phyloP scores from a whole-genome alignment of 352 stramenopile species.

The Pythium apleroticum region DNA sequence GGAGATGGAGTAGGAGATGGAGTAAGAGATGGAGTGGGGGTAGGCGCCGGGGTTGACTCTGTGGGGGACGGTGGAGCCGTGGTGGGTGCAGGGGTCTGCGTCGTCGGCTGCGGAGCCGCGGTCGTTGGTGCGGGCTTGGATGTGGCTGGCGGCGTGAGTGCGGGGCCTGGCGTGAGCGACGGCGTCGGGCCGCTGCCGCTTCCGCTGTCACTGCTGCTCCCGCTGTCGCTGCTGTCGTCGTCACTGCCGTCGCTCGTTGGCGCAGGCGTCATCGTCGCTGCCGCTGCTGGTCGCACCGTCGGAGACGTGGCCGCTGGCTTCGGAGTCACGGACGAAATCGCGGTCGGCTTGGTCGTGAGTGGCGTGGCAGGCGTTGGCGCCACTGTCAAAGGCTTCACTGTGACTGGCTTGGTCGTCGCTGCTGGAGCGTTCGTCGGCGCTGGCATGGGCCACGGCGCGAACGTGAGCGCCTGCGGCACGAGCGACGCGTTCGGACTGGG shows the following conservation, averaged over 20 bases:
- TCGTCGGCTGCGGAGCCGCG: constrained; percentile 12
- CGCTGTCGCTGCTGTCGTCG: background rate
- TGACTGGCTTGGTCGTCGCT: too few species aligned
- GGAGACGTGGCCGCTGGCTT: background rate
- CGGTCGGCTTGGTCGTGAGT: background rate
- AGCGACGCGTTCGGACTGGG: background rate
- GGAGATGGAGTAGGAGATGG: constrained; percentile 15
- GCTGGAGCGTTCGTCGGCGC: too few species aligned
- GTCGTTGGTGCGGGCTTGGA: constrained; percentile 1
- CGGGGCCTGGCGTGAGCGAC: background rate
- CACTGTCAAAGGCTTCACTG: background rate
- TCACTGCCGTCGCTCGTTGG: constrained; percentile 5
- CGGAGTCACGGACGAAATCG: background rate
- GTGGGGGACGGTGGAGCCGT: too few species aligned
- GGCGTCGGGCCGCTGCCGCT: background rate
- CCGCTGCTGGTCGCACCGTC: background rate
- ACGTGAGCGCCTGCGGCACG: background rate
- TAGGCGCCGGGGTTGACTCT: too few species aligned
- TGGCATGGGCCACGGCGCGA: too few species aligned
- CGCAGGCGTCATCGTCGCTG: background rate
- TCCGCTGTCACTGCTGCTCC: background rate
- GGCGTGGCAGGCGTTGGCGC: background rate
- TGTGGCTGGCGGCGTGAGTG: constrained; percentile 2
- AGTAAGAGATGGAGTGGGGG: constrained; percentile 10
- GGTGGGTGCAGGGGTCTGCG: constrained; percentile 15